Conservation (phyloP, 768 basidiomycete genomes). For the Trametes coccinea region DNA sequence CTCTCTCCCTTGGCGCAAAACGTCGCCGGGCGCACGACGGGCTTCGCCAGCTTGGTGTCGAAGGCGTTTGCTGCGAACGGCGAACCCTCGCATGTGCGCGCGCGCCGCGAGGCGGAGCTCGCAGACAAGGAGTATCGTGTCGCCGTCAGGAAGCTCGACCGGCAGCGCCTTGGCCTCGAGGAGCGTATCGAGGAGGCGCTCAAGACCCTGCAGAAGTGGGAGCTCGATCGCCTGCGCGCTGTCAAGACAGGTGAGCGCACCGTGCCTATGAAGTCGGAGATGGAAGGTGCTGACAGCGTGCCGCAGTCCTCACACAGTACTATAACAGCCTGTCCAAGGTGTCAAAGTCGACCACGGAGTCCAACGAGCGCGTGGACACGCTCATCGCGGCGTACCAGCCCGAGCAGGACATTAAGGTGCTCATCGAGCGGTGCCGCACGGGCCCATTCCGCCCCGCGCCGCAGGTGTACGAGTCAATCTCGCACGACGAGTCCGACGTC, state of each 20-base stretch:
- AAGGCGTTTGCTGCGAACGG: conserved; percentile 59
- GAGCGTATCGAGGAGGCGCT: conserved; percentile 83
- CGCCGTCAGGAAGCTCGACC: conserved; percentile 79
- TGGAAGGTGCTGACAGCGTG: not conserved
- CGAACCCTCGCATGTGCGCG: conserved; percentile 70
- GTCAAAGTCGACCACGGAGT: conserved; percentile 63
- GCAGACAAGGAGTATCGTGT: conserved; percentile 81
- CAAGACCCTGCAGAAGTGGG: conserved; percentile 81
- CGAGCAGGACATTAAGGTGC: conserved; percentile 79
- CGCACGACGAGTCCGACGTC: conserved; percentile 82
- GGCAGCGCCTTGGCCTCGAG: conserved; percentile 83
- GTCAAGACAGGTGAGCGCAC: conserved; percentile 71
- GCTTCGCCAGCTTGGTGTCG: conserved; percentile 67
- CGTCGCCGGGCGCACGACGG: conserved; percentile 67
- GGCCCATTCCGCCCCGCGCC: conserved; percentile 89
- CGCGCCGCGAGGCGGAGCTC: conserved; percentile 75
- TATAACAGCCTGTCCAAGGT: conserved; percentile 77
- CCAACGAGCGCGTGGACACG: conserved; percentile 69
- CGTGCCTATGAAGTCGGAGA: not conserved
- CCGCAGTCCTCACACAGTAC: conserved; percentile 77
- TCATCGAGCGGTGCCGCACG: conserved; percentile 91
- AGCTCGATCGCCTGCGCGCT: conserved; percentile 76
- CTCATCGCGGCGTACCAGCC: conserved; percentile 85
- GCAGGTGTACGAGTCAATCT: conserved; percentile 83
- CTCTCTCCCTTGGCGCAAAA: conserved; percentile 49